Evolutionary conservation across 768 basidiomycete genomes (phyloP), one percentile per base, ranked within the genome.

Genomic region (Leccinum ochraceum): DNA sequence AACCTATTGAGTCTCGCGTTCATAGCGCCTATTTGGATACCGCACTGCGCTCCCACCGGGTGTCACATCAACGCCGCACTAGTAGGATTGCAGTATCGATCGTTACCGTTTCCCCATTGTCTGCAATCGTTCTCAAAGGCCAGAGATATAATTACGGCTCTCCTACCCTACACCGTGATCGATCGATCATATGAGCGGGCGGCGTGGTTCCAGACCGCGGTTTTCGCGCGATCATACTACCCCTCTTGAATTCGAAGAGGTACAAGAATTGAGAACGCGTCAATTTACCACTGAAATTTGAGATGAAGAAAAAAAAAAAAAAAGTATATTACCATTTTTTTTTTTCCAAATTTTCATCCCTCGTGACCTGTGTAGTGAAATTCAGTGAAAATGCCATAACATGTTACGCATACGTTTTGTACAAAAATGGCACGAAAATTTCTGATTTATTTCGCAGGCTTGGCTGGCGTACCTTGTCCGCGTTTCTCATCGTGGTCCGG

Each of bases 1-100:
- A 42, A 42, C 42, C 17, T 42, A n/a, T 22, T 8, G 13, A 50
- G 28, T 54, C 48, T 28, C 22, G 59, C 58, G 54, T 58, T 68
- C 68, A 69, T 69, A 58, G 51, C 62, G 55, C 68, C 54, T 53
- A 26, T 42, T 39, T 42, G 10, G 20, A 49, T 44, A 44, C 26
- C 48, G 7, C 56, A 42, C 22, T 42, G 42, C 42, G 7, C 54
- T 59, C 56, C 54, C 66, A 62, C 60, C 57, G 36, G 42, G 37
- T 42, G 42, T 42, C n/a, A 37, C 36, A 51, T 42, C 57, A 53
- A 57, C 46, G 55, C 42, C 49, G 60, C 26, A 50, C 63, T 34
- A 22, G 20, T 34, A 22, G 20, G 30, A 46, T 24, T 62, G 4
- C 24, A 39, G 11, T 44, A 67, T 63, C 50, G 54, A 44, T 57